Percentiles rank a stretch among this genome's conserved stretches.
Conservation (phyloP, 2,329 filamentous ascomycete species). For the Simplicillium aogashimaense region DNA sequence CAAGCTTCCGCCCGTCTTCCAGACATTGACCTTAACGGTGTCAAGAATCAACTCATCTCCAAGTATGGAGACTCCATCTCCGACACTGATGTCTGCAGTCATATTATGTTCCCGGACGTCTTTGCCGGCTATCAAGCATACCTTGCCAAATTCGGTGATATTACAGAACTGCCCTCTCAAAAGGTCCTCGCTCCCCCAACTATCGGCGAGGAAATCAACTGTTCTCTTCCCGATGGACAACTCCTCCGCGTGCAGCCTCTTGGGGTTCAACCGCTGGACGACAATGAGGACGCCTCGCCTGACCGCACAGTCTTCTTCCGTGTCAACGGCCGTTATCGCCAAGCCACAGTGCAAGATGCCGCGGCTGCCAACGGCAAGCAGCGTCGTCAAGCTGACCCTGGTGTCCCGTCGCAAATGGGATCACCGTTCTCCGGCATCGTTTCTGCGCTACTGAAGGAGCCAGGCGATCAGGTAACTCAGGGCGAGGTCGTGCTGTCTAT, state of each 20-base stretch:
- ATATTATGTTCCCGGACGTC: slow-evolving; percentile 98
- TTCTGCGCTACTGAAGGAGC: no score
- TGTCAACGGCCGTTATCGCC: no score
- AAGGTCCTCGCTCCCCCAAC: slow-evolving; percentile 89
- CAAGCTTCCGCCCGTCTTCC: slow-evolving; percentile 61
- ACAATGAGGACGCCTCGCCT: slow-evolving; percentile 40
- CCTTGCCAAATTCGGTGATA: slow-evolving; percentile 76
- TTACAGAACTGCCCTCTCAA: slow-evolving; percentile 86
- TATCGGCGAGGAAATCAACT: slow-evolving; percentile 96
- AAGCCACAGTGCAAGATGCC: no score
- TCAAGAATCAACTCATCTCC: slow-evolving; percentile 75
- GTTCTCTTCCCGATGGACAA: slow-evolving; percentile 98
- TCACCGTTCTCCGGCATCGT: no score
- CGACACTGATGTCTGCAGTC: slow-evolving; percentile 85
- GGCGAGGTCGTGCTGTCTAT: no score
- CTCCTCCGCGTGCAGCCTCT: slow-evolving; percentile 93
- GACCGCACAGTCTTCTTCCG: no score
- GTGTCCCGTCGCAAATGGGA: no score
- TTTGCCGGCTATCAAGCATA: slow-evolving; percentile 98
- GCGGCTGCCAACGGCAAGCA: no score
- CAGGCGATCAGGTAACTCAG: no score
- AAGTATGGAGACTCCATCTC: slow-evolving; percentile 71
- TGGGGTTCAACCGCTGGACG: slow-evolving; percentile 84
- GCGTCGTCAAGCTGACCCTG: no score
- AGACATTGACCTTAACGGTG: slow-evolving; percentile 69